Conservation (phyloP, 371 early-diverging fungal genomes). For the Syncephalis plumigaleata region DNA sequence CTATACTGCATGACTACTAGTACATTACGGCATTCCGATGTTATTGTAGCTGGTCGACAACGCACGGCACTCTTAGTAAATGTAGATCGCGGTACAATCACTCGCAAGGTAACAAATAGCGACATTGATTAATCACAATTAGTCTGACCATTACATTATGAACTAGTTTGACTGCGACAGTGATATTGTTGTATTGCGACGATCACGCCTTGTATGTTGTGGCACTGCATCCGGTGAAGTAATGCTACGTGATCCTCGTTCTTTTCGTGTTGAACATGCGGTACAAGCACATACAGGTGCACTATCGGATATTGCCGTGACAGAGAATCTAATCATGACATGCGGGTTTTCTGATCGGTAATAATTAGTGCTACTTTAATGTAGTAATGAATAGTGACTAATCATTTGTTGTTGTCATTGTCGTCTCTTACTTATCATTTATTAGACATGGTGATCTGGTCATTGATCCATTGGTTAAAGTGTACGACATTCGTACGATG, state of each 20-base stretch:
- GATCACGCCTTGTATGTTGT: conserved; percentile 43
- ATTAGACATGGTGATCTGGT: conserved; percentile 33
- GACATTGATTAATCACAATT: background rate
- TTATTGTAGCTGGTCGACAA: conserved; percentile 46
- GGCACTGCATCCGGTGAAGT: conserved; percentile 50
- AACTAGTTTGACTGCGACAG: conserved; percentile 20
- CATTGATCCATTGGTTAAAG: conserved; percentile 60
- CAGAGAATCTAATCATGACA: conserved; percentile 51
- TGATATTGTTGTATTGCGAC: conserved; percentile 49
- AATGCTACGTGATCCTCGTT: conserved; percentile 45
- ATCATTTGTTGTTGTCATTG: conserved; percentile 3
- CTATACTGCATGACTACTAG: conserved; percentile 47
- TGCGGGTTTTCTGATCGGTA: conserved; percentile 60
- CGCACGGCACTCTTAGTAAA: conserved; percentile 42
- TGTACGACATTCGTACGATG: conserved; percentile 68
- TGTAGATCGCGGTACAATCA: conserved; percentile 39
- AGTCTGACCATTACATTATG: background rate
- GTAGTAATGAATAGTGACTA: background rate
- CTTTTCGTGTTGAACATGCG: conserved; percentile 43
- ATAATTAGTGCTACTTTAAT: conserved; percentile 3
- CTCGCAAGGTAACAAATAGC: conserved; percentile 19
- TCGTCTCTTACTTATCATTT: background rate
- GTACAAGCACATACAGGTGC: conserved; percentile 62
- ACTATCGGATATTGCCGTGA: conserved; percentile 54
- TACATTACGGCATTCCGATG: conserved; percentile 39